Conservation (phyloP, 2,329 filamentous ascomycete genomes). For the Colletotrichum agaves region DNA sequence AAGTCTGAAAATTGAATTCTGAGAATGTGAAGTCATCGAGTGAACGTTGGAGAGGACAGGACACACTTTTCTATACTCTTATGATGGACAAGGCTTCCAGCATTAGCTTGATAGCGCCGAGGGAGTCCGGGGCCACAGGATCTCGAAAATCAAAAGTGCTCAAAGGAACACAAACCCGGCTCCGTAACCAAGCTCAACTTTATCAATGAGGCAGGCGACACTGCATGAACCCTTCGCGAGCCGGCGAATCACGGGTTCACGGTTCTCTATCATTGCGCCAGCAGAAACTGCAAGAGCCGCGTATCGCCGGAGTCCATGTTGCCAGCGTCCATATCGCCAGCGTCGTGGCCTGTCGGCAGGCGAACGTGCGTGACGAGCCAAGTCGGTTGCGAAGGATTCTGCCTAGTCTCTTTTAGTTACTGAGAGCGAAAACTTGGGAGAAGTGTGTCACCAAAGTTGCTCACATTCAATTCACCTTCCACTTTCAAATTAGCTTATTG, state of each 20-base stretch:
- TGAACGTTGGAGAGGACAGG: neutral
- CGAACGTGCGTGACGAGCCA: neutral
- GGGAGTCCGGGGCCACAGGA: neutral
- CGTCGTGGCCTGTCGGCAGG: neutral
- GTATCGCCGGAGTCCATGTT: neutral
- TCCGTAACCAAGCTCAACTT: neutral
- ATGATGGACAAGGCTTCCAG: neutral
- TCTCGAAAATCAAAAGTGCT: neutral
- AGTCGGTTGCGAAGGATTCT: slow-evolving; percentile 3
- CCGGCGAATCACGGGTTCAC: slow-evolving; percentile 6
- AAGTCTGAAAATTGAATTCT: neutral
- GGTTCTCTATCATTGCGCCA: neutral
- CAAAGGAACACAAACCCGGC: slow-evolving; percentile 8
- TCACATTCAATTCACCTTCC: slow-evolving; percentile 16
- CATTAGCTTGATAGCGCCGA: neutral
- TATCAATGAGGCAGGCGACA: slow-evolving; percentile 33
- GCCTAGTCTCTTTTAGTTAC: neutral
- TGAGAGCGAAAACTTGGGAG: neutral
- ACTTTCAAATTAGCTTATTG: slow-evolving; percentile 18
- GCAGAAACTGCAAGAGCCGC: neutral
- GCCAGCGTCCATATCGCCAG: too few species aligned
- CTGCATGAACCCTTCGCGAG: neutral
- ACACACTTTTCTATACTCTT: neutral
- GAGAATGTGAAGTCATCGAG: too few species aligned
- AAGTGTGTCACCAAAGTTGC: too few species aligned